Evolutionary conservation across 2,329 filamentous ascomycete species (phyloP), one percentile per base, ranked within the genome.

Genomic region (Diaporthe velutina): DNA sequence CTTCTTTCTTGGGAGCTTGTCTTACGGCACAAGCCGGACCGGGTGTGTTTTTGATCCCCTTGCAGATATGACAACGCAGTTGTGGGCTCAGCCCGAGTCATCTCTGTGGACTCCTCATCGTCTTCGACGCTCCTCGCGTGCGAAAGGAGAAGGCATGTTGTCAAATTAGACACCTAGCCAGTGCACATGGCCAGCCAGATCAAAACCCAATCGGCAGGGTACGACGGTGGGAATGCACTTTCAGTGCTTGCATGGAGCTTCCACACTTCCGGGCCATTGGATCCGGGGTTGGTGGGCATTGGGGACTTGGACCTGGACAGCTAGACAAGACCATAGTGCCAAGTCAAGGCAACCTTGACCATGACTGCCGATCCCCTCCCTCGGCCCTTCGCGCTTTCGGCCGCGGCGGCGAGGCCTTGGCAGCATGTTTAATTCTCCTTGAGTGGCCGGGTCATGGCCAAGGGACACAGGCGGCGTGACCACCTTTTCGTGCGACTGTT

Each of bases 341-440:
- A 66, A 66, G 57, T 25, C 57, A 1, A 40, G 12, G 25, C 30
- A 38, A n/a, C 61, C 42, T 38, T 67, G 42, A 33, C 42, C 28
- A 35, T 67, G 45, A 52, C 30, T 66, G 42, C 42, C 28, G 61
- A 52, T 67, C 45, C 45, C 64, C 45, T 52, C 25, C 50, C 73
- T 75, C 73, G 73, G 70, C 70, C 52, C 60, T 74, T 73, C 73
- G 73, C 73, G 70, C 52, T 42, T 68, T 73, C 68, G 70, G 50
- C 73, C 50, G 28, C 40, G 40, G 72, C 13, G 40, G 42, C 33
- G 55, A 50, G 28, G 42, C 17, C 35, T 60, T 38, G 73, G 45
- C 54, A 4, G n/a, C 40, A 17, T 25, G 30, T n/a, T 35, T 30
- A n/a, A n/a, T n/a, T 40, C 42, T 50, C 40, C 28, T 66, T 19